Evolutionary conservation across 768 basidiomycete species (phyloP).

Genomic region (Xerocomus potaroensis): DNA sequence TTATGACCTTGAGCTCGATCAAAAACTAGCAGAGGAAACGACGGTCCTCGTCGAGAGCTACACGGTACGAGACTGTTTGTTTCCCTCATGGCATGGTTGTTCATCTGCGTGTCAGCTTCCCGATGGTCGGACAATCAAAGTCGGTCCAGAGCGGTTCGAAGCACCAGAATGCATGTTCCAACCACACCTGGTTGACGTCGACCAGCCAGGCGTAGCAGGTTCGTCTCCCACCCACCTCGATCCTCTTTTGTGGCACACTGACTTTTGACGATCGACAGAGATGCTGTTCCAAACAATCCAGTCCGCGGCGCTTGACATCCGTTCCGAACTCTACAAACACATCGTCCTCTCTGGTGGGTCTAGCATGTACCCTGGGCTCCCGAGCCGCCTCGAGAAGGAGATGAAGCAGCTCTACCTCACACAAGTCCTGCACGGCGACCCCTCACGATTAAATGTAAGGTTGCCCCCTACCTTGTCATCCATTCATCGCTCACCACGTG

Average conservation of each 20-base stretch:
- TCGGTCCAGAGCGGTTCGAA: constrained; percentile 97
- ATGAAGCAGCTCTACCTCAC: constrained; percentile 99
- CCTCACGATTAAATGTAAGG: constrained; percentile 80
- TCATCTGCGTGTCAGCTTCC: constrained; percentile 57
- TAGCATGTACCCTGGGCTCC: constrained; percentile 98
- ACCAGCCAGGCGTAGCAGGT: constrained; percentile 96
- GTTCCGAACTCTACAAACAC: constrained; percentile 93
- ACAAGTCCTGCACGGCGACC: constrained; percentile 80
- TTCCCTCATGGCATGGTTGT: neutral
- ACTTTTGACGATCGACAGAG: constrained; percentile 42
- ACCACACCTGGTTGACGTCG: constrained; percentile 93
- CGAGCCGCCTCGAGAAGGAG: constrained; percentile 96
- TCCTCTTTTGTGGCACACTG: neutral
- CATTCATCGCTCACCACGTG: neutral
- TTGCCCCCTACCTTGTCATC: neutral
- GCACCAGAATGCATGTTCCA: constrained; percentile 99
- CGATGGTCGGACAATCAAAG: constrained; percentile 94
- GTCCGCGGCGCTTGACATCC: constrained; percentile 81
- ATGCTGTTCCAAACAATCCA: constrained; percentile 98
- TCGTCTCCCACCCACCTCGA: constrained; percentile 13
- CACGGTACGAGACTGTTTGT: constrained; percentile 54
- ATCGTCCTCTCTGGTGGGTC: constrained; percentile 97
- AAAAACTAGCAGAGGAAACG: constrained; percentile 90
- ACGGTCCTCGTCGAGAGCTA: constrained; percentile 96
- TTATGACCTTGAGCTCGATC: constrained; percentile 96